phyloP scores from a whole-genome alignment of 306 rosid genomes.

The Cicer pinnatifidum region DNA sequence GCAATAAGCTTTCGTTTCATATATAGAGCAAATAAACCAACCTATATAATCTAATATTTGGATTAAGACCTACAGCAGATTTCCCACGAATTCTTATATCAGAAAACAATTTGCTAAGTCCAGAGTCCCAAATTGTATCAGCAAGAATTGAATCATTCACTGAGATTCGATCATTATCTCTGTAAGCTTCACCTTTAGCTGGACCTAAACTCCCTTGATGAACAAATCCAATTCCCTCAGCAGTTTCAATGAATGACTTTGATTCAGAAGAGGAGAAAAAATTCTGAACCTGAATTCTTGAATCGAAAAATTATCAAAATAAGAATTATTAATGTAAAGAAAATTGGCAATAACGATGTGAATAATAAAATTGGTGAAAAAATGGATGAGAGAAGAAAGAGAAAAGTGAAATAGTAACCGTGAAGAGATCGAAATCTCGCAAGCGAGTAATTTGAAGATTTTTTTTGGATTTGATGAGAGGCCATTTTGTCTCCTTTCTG shows the following conservation, averaged over 20 bases:
- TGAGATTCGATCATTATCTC: conserved; percentile 85
- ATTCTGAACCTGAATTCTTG: conserved; percentile 68
- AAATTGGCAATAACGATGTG: background rate
- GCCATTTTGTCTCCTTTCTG: conserved; percentile 64
- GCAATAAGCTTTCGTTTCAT: background rate
- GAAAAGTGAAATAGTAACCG: conserved; percentile 54
- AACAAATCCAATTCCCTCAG: conserved; percentile 75
- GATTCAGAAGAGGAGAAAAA: conserved; percentile 79
- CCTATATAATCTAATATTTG: conserved; percentile 90
- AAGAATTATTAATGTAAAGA: background rate
- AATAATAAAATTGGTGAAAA: too few relatives aligned
- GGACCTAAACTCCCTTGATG: conserved; percentile 95
- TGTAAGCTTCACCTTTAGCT: conserved; percentile 80
- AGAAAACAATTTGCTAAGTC: conserved; percentile 66
- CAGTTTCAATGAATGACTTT: conserved; percentile 66
- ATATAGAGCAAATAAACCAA: conserved; percentile 38
- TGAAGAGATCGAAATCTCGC: conserved; percentile 75
- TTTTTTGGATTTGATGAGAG: conserved; percentile 71
- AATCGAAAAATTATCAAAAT: conserved; percentile 30
- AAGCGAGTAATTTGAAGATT: conserved; percentile 62
- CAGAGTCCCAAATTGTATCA: conserved; percentile 74
- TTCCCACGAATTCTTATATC: conserved; percentile 73
- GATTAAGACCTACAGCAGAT: conserved; percentile 80
- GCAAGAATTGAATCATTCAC: conserved; percentile 76
- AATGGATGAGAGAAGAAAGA: background rate